Base-by-base conservation (phyloP, 75 land plant genomes). In the Selaginella tamariscina region DNA sequence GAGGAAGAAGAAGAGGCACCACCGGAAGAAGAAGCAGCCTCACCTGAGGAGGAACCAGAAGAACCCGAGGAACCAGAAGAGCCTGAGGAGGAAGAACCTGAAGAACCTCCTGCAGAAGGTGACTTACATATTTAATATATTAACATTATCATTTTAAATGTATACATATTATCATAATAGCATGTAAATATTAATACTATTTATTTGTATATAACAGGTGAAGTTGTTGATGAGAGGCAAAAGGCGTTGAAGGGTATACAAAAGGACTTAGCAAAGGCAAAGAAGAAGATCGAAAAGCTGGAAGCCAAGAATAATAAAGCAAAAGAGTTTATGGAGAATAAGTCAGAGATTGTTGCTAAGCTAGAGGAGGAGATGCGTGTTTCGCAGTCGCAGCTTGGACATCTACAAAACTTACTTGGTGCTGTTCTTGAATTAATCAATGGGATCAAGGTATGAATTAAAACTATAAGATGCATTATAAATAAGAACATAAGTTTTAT, bases 1-100 rank as follows among this genome's bases (percentile, higher is more conserved):
- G 54, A 74, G 55, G 63, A 68, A 0, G 56, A 71, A 63, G 64
- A 27, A 32, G 72, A 32, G 31, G 54, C 65, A 24, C 1, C 26
- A 22, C 31, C 22, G 2, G 66, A 29, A 23, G 66, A 56, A 22
- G 71, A 59, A 70, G 30, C 56, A 1, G 13, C 20, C 26, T 24
- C 64, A 29, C 28, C 30, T 21, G 27, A 66, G 23, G 27, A 68
- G 29, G 20, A 68, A 24, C 28, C 24, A 23, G 15, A 11, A 26
- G 70, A 68, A 27, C 56, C 33, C 15, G 56, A 39, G 24, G 56
- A 29, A 27, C 70, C 70, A 33, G 55, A 54, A 23, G 26, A 55
- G 27, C 70, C 56, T 0, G 70, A 68, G 24, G 24, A 49, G 27
- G 55, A 44, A 23, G 55, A 33, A 49, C 26, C 55, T 2, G 20